Evolutionary conservation across 1,284 basidiomycete genomes (phyloP), one percentile per base, ranked within the genome.

Genomic region (Boletus nobilissimus): DNA sequence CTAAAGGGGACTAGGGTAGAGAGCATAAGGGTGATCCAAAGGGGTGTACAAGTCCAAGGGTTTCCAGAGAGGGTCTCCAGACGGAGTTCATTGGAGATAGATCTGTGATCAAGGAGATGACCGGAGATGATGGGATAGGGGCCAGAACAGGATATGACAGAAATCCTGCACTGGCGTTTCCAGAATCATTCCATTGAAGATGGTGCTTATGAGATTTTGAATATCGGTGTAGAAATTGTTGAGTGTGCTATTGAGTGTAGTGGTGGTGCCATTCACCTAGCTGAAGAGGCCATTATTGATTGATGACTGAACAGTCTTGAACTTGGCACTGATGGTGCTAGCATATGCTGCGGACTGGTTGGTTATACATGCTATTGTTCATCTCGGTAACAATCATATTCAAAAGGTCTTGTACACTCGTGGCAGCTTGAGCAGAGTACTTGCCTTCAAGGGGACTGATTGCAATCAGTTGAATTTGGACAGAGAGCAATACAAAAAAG

Each of bases 241-340:
- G 81, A 97, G 88, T 11, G 96, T 95, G 78, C 87, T 88, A 86
- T 99, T 99, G 80, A 99, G 91, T 13, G 94, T 94, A 10, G 92
- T 92, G 0, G 97, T 97, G 3, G 97, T 98, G n/a, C 89, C 91
- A 83, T 98, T 97, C 71, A 99, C 93, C 97, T 97, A 99, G 29
- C 96, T 95, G 79, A 99, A 98, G 65, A 99, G 86, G 29, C 96
- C 94, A 54, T 95, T 87, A 85, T 99, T 97, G 85, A 99, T 92
- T 22, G 92, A 90, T 54, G 88, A 88, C 86, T 99, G 94, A 71
- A 96, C 90, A 39, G 82, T 82, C 63, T 91, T 88, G 43, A 98
- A 92, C 39, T 92, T 93, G 11, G 82, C 81, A 83, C 99, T 99
- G 82, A 97, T 90, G 46, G 89, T 89, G 34, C 87, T 88, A 5